Percentiles rank a stretch among this genome's conserved stretches.
Conservation (phyloP, 768 basidiomycete genomes). For the Tephrocybe rancida region DNA sequence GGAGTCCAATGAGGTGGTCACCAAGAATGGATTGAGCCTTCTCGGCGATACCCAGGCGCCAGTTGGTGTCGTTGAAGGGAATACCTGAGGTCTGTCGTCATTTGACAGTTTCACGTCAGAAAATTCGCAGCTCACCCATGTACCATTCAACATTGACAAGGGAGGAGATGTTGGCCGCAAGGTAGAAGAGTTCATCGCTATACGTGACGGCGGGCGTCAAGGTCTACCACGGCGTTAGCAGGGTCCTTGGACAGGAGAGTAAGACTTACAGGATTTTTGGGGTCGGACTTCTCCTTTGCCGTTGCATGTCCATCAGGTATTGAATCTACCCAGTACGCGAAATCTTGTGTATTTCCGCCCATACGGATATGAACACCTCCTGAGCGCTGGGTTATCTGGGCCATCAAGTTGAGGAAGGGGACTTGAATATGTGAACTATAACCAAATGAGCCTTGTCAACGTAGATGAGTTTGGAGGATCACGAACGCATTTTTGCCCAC, state of each 20-base stretch:
- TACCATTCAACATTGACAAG: conserved; percentile 70
- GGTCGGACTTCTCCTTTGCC: conserved; percentile 37
- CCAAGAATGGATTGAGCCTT: conserved; percentile 66
- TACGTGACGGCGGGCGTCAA: conserved; percentile 68
- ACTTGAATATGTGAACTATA: conserved; percentile 48
- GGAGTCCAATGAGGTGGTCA: conserved; percentile 62
- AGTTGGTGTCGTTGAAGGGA: conserved; percentile 70
- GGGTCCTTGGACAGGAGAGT: background rate
- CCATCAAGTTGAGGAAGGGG: conserved; percentile 68
- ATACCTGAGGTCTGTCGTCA: conserved; percentile 32
- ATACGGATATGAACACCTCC: conserved; percentile 59
- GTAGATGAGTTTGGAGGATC: background rate
- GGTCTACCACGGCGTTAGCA: conserved; percentile 35
- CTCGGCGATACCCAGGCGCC: conserved; percentile 56
- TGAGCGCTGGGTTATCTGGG: conserved; percentile 56
- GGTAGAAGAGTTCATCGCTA: conserved; percentile 66
- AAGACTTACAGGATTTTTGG: conserved; percentile 32
- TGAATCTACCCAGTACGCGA: conserved; percentile 40
- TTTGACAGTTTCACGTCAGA: background rate
- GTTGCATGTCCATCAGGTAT: conserved; percentile 43
- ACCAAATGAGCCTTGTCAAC: conserved; percentile 12
- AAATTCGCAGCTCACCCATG: conserved; percentile 36
- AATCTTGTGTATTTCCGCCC: conserved; percentile 73
- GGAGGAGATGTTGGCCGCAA: conserved; percentile 60
- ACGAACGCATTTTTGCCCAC: conserved; percentile 55